Percentiles rank a stretch among this genome's conserved stretches.
phyloP scores from a whole-genome alignment of 1,139 yeast species.

The Kurtzmaniella natalensis region DNA sequence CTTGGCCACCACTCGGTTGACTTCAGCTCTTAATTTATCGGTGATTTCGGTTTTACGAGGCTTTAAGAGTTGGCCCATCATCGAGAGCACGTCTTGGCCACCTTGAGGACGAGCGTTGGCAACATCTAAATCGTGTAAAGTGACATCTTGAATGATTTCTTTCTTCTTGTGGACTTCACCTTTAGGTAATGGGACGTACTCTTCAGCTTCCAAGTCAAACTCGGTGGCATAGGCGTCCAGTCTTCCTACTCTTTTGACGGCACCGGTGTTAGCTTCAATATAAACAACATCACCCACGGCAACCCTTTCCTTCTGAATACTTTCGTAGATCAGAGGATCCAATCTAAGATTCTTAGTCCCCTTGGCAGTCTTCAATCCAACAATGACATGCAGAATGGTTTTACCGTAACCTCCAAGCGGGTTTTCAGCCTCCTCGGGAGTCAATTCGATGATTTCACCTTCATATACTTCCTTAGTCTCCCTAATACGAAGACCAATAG shows the following conservation, averaged over 20 bases:
- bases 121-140: constrained; percentile 90
- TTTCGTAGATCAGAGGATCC: constrained; percentile 94
- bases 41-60: constrained; percentile 99
- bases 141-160: constrained; percentile 96
- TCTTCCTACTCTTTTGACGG: constrained; percentile 96
- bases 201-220: constrained; percentile 97
- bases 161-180: constrained; percentile 99
- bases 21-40: constrained; percentile 88
- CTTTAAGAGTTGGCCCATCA: constrained; percentile 98
- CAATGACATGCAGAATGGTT: constrained; percentile 89
- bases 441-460: constrained; percentile 94
- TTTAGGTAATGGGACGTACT: constrained; percentile 96
- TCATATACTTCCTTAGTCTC: constrained; percentile 98
- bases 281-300: constrained; percentile 95
- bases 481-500: constrained; percentile 91
- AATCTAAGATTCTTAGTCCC: constrained; percentile 90
- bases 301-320: constrained; percentile 92
- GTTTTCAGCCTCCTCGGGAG: constrained; percentile 96
- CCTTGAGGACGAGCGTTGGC: constrained; percentile 99
- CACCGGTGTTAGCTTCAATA: constrained; percentile 96
- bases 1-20: constrained; percentile 91
- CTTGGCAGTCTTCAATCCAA: constrained; percentile 91
- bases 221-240: constrained; percentile 98
- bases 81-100: constrained; percentile 94
- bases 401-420: constrained; percentile 98